Conservation (phyloP, 1,284 basidiomycete species). For the Ceratorhiza oryzae-sativae region DNA sequence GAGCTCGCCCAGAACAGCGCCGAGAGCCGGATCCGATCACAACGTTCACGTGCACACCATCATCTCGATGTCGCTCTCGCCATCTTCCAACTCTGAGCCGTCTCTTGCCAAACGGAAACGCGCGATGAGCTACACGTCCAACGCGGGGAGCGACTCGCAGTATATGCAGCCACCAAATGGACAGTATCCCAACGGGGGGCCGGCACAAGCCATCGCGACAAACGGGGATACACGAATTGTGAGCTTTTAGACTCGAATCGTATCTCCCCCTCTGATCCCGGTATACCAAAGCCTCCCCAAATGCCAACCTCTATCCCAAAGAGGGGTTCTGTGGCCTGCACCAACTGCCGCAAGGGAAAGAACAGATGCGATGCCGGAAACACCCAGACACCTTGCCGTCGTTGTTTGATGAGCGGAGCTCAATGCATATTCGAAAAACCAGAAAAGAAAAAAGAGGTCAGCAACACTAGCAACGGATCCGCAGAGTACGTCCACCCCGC, state of each 20-base stretch:
- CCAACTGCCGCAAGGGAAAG: conserved; percentile 77
- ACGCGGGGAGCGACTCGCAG: conserved; percentile 43
- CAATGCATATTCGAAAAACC: conserved; percentile 93
- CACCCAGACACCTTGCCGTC: conserved; percentile 80
- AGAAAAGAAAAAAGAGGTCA: conserved; percentile 73
- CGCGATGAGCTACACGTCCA: conserved; percentile 46
- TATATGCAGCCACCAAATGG: conserved; percentile 15
- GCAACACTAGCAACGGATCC: conserved; percentile 64
- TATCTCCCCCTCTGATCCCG: neutral
- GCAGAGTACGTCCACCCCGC: conserved; percentile 66
- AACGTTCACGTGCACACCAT: conserved; percentile 16
- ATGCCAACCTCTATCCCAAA: conserved; percentile 69
- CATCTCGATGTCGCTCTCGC: conserved; percentile 52
- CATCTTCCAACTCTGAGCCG: conserved; percentile 49
- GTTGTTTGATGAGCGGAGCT: conserved; percentile 84
- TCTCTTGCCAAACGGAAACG: conserved; percentile 52
- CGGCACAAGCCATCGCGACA: too few species aligned
- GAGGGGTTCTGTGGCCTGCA: conserved; percentile 76
- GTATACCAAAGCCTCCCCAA: conserved; percentile 12
- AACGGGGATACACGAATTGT: too few species aligned
- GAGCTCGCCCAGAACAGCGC: neutral
- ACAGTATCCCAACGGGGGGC: conserved; percentile 2
- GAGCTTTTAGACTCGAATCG: too few species aligned
- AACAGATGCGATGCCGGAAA: conserved; percentile 85
- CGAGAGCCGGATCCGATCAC: neutral